Conservation (phyloP, 805 yeast species). For the Wickerhamiella alocasiicola region DNA sequence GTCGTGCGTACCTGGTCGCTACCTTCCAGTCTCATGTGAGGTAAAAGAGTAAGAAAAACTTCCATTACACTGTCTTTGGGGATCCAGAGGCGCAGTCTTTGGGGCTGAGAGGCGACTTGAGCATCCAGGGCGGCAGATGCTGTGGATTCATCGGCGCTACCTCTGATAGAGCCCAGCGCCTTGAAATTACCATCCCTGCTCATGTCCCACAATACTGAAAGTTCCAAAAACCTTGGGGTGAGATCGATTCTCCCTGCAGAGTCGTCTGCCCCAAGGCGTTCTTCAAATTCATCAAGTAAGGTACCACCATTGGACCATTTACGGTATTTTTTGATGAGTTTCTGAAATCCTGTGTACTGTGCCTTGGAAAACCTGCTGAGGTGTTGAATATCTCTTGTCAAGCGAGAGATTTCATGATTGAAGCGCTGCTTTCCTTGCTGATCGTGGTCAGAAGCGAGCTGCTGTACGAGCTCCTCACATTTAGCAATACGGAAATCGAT, state of each 20-base stretch:
- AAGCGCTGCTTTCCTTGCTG: conserved; percentile 13
- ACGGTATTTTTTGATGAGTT: conserved; percentile 57
- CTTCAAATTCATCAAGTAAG: conserved; percentile 20
- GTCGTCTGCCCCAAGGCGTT: conserved; percentile 33
- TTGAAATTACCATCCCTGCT: conserved; percentile 20
- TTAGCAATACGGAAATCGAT: conserved; percentile 39
- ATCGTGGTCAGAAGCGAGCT: conserved; percentile 16
- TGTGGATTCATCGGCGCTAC: conserved; percentile 11
- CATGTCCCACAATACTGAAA: conserved; percentile 43
- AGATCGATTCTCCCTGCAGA: conserved; percentile 53
- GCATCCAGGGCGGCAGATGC: conserved; percentile 26
- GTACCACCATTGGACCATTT: conserved; percentile 32
- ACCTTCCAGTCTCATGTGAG: conserved; percentile 21
- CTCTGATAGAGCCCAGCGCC: conserved; percentile 3
- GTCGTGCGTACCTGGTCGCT: conserved; percentile 20
- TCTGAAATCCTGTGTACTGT: conserved; percentile 60
- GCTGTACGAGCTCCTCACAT: conserved; percentile 30
- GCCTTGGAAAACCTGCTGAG: conserved; percentile 57
- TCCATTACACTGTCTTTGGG: conserved; percentile 49
- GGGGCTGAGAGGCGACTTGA: conserved; percentile 22
- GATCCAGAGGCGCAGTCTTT: conserved; percentile 38
- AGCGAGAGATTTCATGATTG: conserved; percentile 31
- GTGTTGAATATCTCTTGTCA: conserved; percentile 44
- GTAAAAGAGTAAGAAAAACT: conserved; percentile 35
- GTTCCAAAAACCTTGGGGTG: conserved; percentile 46